Evolutionary conservation across 2,329 filamentous ascomycete genomes (phyloP), one percentile per base, ranked within the genome.

Genomic region (Alternaria sp.): DNA sequence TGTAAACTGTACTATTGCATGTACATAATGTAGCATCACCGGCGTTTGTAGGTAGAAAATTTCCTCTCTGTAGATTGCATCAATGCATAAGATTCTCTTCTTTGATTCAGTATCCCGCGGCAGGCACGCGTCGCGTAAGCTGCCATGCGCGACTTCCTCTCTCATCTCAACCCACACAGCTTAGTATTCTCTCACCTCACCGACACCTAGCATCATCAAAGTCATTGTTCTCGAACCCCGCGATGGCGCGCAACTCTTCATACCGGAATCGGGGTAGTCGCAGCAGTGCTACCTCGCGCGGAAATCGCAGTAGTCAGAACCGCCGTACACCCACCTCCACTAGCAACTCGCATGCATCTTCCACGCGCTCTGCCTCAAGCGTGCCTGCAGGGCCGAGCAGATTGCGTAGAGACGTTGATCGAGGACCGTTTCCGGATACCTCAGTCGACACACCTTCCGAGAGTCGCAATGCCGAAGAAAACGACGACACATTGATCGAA

Each of bases 401-500:
- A 3, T 12, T 49, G 17, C 63, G 21, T 4, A 23, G 47, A 4
- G 62, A 47, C 6, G 36, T 28, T 13, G 49, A 51, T 4, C 47
- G 49, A 51, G 47, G 28, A 11, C 40, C 57, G 11, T 40, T 47
- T 10, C 30, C 44, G 10, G 56, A 59, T 17, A 56, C 32, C 1
- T 62, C 66, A 5, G 30, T 32, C 3, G 25, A 45, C n/a, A 21
- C 51, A 10, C 59, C 53, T 50, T 67, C 65, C 8, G 64, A 62
- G 30, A 32, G 32, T 10, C 47, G 21, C 6, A 36, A 40, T 13
- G 17, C 21, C 8, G 49, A 83, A 36, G 82, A 84, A 36, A 66
- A 73, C 7, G 87, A 90, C 9, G 87, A 90, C 59, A 75, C 82
- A 0, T 74, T 89, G 40, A 86, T 87, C 59, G 92, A 96, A 74